Conservation (phyloP, 495 filamentous ascomycete species). For the Penicillium mononematosum region DNA sequence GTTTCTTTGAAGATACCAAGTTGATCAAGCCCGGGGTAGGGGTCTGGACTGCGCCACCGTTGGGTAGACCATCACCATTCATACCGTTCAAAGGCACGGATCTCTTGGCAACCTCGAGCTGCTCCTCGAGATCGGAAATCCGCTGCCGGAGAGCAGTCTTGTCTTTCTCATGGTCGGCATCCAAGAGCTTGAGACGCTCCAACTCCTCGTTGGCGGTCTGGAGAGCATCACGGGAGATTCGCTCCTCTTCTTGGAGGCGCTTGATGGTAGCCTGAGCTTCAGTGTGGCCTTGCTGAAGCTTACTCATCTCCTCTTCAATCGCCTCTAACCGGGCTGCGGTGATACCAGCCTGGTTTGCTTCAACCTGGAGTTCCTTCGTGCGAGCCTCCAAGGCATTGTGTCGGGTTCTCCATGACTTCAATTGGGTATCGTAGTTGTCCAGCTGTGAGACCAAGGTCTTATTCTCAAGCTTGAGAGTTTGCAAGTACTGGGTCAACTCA, state of each 20-base stretch:
- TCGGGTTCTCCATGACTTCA: constrained; percentile 89
- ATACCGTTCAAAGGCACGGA: constrained; percentile 53
- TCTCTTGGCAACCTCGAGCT: constrained; percentile 82
- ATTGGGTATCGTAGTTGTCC: constrained; percentile 92
- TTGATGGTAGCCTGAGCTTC: constrained; percentile 87
- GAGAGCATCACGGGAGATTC: constrained; percentile 73
- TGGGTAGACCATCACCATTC: constrained; percentile 62
- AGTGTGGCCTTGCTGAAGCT: constrained; percentile 79
- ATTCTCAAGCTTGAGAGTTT: constrained; percentile 89
- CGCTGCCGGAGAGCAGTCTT: constrained; percentile 82
- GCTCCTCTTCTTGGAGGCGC: constrained; percentile 89
- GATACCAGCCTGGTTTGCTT: constrained; percentile 97
- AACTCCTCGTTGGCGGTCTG: constrained; percentile 73
- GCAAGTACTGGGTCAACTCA: constrained; percentile 91
- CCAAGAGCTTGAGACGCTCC: constrained; percentile 67
- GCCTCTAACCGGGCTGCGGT: constrained; percentile 80
- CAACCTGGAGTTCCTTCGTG: constrained; percentile 88
- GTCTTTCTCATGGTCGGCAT: constrained; percentile 72
- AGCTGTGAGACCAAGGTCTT: constrained; percentile 83
- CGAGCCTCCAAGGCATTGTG: constrained; percentile 89
- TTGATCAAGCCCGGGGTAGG: constrained; percentile 84
- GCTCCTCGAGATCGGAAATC: constrained; percentile 84
- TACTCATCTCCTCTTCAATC: constrained; percentile 93
- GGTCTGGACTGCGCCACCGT: constrained; percentile 57
- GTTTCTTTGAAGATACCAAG: constrained; percentile 94